Evolutionary conservation across 305 asterid species (phyloP), one percentile per base, ranked within the genome.

Genomic region (Fraxinus sp.): DNA sequence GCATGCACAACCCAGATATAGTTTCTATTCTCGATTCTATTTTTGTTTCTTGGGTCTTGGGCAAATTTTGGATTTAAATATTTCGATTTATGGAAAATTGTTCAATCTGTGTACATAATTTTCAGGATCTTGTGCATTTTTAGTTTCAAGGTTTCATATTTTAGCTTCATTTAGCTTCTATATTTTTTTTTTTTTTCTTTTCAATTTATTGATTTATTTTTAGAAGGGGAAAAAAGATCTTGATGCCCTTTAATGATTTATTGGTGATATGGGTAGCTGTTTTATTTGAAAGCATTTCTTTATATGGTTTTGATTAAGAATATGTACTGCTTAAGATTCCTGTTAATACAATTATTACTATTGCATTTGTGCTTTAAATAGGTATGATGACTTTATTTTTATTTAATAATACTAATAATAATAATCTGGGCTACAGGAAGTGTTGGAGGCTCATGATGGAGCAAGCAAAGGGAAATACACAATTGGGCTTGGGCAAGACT

Each of bases 381-480:
- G 10, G 20, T 68, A 26, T 30, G 5, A 14, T 70, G 71, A 78
- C 73, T 83, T 16, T 1, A 24, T 37, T 77, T 37, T 80, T 72
- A 16, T 20, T 30, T 30, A 28, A 28, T 28, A 28, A 28, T 28
- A 28, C 30, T 28, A 28, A 28, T 28, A 37, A 37, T 37, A 43
- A 43, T 84, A 83, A 11, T 82, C 3, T 84, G 68, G 77, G 84
- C 49, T 88, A 62, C 89, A 96, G 99, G 98, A 96, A 86, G 93
- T 89, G 74, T 87, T 96, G 87, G 99, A 96, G 91, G 98, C 95
- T 84, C 92, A 90, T 87, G 99, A 96, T 90, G 99, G 99, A 87
- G 99, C 95, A 76, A 96, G 99, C 89, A 96, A 95, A 86, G 99
- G 99, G 84, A 96, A 96, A 85, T 96, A 95, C 92, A 96, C 99